These are phyloP conservation scores for Cercophora scortea DNA, from an alignment of 495 filamentous ascomycete species.

Conservation along the genomic window DNA sequence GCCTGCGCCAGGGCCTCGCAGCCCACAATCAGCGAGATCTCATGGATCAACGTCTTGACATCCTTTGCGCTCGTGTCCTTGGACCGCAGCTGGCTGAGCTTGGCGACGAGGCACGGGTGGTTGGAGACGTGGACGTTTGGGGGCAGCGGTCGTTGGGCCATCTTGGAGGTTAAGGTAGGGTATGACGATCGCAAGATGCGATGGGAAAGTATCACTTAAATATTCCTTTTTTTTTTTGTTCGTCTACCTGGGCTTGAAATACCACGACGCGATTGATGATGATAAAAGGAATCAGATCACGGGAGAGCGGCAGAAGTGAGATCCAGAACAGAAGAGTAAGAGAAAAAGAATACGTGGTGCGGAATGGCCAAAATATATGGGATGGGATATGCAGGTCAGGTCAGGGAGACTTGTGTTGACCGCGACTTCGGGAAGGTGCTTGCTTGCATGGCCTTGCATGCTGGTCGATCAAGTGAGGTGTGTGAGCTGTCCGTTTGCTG, in stretches of 20 bases:
- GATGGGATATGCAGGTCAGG: conserved; percentile 3
- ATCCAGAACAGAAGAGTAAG: neutral
- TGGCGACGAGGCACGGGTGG: conserved; percentile 80
- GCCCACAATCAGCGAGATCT: conserved; percentile 75
- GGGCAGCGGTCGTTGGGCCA: conserved; percentile 33
- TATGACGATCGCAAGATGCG: too few species aligned
- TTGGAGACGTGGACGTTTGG: conserved; percentile 72
- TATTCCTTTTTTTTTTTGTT: too few species aligned
- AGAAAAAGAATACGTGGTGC: neutral
- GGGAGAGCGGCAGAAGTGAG: neutral
- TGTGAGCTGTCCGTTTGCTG: neutral
- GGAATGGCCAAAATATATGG: neutral
- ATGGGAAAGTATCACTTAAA: too few species aligned
- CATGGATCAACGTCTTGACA: conserved; percentile 73
- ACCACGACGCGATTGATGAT: too few species aligned
- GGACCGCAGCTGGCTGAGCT: conserved; percentile 84
- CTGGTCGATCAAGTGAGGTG: neutral
- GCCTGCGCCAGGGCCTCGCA: conserved; percentile 70
- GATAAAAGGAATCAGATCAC: too few species aligned
- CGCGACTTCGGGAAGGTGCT: neutral
- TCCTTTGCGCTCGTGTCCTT: conserved; percentile 59
- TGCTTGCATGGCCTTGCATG: neutral
- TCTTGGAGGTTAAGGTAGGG: too few species aligned
- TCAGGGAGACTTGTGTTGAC: conserved; percentile 14
- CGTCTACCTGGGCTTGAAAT: too few species aligned